These are phyloP conservation scores for Boletus tomentosulus DNA, from an alignment of 768 basidiomycete species.

Conservation along the genomic window DNA sequence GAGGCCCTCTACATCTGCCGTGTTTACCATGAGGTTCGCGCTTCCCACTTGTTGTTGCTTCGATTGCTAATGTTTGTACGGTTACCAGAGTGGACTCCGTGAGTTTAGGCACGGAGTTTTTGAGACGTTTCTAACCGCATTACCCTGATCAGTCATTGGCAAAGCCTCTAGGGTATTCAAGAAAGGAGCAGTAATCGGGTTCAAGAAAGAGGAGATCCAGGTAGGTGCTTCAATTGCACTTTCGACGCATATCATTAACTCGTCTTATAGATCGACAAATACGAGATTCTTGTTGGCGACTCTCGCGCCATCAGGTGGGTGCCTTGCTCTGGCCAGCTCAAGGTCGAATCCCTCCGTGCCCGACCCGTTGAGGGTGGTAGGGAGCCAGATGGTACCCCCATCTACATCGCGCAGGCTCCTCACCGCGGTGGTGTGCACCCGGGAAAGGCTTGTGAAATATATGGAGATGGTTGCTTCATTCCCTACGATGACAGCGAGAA, in stretches of 20 bases:
- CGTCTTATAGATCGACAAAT: conserved; percentile 48
- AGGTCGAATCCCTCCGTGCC: conserved; percentile 40
- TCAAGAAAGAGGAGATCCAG: conserved; percentile 51
- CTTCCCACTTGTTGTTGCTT: neutral
- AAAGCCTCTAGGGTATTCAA: conserved; percentile 57
- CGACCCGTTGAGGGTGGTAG: conserved; percentile 64
- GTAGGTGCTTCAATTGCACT: conserved; percentile 33
- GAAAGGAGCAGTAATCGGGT: conserved; percentile 65
- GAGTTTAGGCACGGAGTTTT: conserved; percentile 10
- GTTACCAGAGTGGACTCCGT: conserved; percentile 51
- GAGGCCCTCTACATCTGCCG: conserved; percentile 56
- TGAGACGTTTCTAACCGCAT: neutral
- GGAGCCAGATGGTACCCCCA: conserved; percentile 55
- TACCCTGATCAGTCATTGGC: conserved; percentile 48
- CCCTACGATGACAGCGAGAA: conserved; percentile 51
- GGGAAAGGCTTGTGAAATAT: conserved; percentile 57
- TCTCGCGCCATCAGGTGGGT: conserved; percentile 58
- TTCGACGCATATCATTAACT: neutral
- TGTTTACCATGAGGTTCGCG: conserved; percentile 52
- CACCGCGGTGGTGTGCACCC: conserved; percentile 51
- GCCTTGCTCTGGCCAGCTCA: conserved; percentile 40
- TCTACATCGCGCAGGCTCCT: conserved; percentile 59
- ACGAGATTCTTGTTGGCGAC: conserved; percentile 70
- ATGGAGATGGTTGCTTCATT: conserved; percentile 53
- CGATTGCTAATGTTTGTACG: conserved; percentile 4